Percentiles rank a stretch among this genome's conserved stretches.
Conservation (phyloP, 768 basidiomycete genomes). For the Brasilioporus rufonigricans region DNA sequence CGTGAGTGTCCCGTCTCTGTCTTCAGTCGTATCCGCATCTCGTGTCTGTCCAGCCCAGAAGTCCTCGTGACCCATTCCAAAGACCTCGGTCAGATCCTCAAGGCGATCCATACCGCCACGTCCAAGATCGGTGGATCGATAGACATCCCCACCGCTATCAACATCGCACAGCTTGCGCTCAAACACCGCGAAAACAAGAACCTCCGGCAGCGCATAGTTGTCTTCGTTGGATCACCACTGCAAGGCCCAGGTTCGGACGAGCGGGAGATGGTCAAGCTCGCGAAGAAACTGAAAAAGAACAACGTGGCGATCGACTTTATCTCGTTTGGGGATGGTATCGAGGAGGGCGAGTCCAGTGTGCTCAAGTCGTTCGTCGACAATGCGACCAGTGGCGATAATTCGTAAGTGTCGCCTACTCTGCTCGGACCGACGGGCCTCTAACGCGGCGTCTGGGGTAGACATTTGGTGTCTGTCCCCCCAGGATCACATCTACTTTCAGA, state of each 20-base stretch:
- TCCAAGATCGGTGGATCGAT: constrained; percentile 75
- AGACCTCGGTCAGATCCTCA: constrained; percentile 88
- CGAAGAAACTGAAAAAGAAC: constrained; percentile 99
- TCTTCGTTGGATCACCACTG: constrained; percentile 91
- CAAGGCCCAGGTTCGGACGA: constrained; percentile 68
- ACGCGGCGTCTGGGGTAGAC: constrained; percentile 43
- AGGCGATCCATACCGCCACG: constrained; percentile 70
- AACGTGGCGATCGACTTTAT: constrained; percentile 95
- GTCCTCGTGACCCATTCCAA: constrained; percentile 96
- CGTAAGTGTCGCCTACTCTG: constrained; percentile 47
- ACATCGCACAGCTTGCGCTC: constrained; percentile 91
- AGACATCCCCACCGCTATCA: constrained; percentile 88
- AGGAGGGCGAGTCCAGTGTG: constrained; percentile 63
- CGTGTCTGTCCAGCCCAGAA: constrained; percentile 62
- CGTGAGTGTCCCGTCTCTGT: constrained; percentile 24
- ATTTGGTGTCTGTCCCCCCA: constrained; percentile 76
- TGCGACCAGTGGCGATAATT: constrained; percentile 79
- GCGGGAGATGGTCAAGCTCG: constrained; percentile 79
- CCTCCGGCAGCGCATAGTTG: constrained; percentile 91
- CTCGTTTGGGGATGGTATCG: constrained; percentile 87
- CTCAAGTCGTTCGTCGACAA: constrained; percentile 82
- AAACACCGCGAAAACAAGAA: constrained; percentile 99
- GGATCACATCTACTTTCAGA: constrained; percentile 84
- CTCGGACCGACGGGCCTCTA: background rate
- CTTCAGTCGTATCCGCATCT: background rate